Base-by-base conservation (phyloP, 179 eudicot species). In the Silene coronaria region DNA sequence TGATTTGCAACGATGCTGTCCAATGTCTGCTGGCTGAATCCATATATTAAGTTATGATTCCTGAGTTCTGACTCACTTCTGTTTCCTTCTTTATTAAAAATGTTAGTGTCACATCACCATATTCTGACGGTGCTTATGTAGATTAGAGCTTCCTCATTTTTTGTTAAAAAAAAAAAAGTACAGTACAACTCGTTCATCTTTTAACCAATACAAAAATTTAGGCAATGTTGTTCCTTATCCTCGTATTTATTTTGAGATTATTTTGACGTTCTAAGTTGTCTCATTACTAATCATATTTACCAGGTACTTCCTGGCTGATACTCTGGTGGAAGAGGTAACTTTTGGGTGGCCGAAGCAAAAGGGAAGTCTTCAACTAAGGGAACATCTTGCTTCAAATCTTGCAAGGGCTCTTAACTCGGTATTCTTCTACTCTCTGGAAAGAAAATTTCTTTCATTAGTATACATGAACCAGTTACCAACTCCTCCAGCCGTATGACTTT, bases 261-360 rank as follows among this genome's bases (percentile, higher is more conserved):
- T 12, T 63, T 42, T 42, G 65, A 13, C 53, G n/a, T 57, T 36
- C 24, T 72, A 24, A 80, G 68, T 72, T 78, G 23, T 36, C 61
- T 64, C 57, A n/a, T 66, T 48, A 48, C 22, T 42, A 38, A 71
- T 78, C 27, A 12, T 57, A 78, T 75, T 70, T 77, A 59, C 73
- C 72, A 95, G 99, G 84, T 92, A 86, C 71, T 95, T 92, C 74
- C 79, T 95, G 74, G 89, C 96, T 67, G 95, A 92, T 79, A 95
- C 81, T 81, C 82, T 95, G 77, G 76, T 95, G 60, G 95, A 95
- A 61, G 99, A 95, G 86, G 87, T 92, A 42, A 86, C 88, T 58
- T 92, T 92, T 80, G 99, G 95, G 30, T 95, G 97, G 97, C 97
- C 96, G 27, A 89, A 86, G 82, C 91, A 89, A 76, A 89, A 71